Evolutionary conservation across 306 rosid species (phyloP), one percentile per base, ranked within the genome.

Genomic region (Sophora flavescens): DNA sequence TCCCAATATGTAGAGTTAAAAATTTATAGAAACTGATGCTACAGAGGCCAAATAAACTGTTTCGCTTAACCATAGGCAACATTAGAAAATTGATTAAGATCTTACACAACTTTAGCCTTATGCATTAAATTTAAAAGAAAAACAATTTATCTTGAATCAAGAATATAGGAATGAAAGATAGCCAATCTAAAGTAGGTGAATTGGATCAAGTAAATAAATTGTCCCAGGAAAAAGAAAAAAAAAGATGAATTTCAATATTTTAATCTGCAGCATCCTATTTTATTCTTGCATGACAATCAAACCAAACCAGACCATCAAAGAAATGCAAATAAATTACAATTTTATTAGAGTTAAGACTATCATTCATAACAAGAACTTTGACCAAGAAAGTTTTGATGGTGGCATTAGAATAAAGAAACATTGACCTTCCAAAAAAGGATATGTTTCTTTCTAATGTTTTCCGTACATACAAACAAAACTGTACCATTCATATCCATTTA

Each of bases 11-110:
- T 36, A 76, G 12, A 62, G 50, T 33, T 76, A 14, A 45, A 52
- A 81, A 63, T 22, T 76, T 74, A 3, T 45, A 62, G 64, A 78
- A 80, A 77, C 36, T 84, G 82, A 54, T 61, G 42, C 72, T 68
- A 50, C 61, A 76, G 67, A 17, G 61, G 64, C 26, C 76, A 70
- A 63, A 28, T 36, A 10, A 63, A 78, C 41, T 10, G 12, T 77
- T 62, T 35, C 13, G 33, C 44, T 39, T 58, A 45, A 51, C 50
- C 42, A n/a, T 59, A 11, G 1, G 2, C 39, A 61, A 54, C 53
- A 56, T 22, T 79, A 63, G 63, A 57, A 78, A 75, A 75, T 44
- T 18, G 47, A 75, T 41, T 39, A 17, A 69, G 16, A 35, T 22
- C 50, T 35, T 35, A 17, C 35, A 45, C 17, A 70, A 12, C n/a